Evolutionary conservation across 2,329 filamentous ascomycete species (phyloP), one percentile per base, ranked within the genome.

Genomic region (Pseudonectria buxi): DNA sequence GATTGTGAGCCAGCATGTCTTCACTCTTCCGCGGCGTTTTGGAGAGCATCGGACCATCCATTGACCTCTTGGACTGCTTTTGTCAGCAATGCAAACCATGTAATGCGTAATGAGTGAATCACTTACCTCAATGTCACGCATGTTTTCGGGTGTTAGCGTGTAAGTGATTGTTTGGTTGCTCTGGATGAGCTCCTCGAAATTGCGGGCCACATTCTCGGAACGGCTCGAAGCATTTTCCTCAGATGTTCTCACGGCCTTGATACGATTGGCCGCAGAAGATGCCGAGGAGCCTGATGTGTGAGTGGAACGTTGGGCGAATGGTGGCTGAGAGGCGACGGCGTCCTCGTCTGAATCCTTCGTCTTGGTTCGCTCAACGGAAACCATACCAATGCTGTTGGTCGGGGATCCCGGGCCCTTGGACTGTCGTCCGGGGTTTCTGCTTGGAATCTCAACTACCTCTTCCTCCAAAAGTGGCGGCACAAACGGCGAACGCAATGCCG

Each of bases 81-180:
- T 46, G 38, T 52, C 34, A 51, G 45, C 24, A 37, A 9, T 6
- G 18, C 7, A 18, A 29, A 10, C 12, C 10, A n/a, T 24, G 13
- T 10, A 9, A 24, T n/a, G 14, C 10, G n/a, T 7, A 10, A n/a
- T n/a, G 1, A 14, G 22, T 15, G 7, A 4, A 6, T 22, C 5
- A 67, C 75, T 64, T 64, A 85, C 82, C 58, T 86, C 79, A 49
- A 85, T 79, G 45, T 85, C 75, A 41, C 83, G 80, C 74, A 90
- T 86, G 47, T 73, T 85, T 53, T 84, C 79, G 0, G 86, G 85
- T 0, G 86, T 92, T 18, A 90, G 68, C 2, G 86, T 90, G 56
- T 83, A 90, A 49, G 86, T 85, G 28, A 90, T 80, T 2, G 86
- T 90, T 54, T 88, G 78, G 49, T 87, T 82, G 57, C 85, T 88